Evolutionary conservation across 148 eudicot species (phyloP), one percentile per base, ranked within the genome.

Genomic region (Fagopyrum esculentum): DNA sequence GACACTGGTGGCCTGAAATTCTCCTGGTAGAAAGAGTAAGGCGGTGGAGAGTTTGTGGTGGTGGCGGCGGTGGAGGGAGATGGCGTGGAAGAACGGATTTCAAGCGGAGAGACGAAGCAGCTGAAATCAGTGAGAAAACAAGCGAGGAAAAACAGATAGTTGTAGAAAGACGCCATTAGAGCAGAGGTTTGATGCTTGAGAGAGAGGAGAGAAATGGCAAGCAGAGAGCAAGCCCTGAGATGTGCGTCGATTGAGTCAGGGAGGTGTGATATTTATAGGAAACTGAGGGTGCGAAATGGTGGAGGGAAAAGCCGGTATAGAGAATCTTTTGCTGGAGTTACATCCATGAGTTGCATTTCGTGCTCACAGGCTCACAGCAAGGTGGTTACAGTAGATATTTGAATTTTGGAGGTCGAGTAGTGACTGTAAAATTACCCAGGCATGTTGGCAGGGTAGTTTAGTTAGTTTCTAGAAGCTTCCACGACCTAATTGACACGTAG

Each of bases 1-100:
- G 81, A 75, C 17, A 69, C 47, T 2, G 78, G 74, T 1, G 77
- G 75, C 48, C 68, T n/a, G 4, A 49, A 47, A 47, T 48, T 51
- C 50, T 74, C 55, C 22, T 73, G 51, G 64, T 63, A 78, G 78
- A 61, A 51, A 35, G 79, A 68, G 72, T 40, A 63, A 0, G 77
- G 71, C 17, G 77, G 51, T 8, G 75, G 73, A 13, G 72, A 61
- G 11, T 16, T 7, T 0, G 76, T 13, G 35, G 78, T 35, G 3
- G 81, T 1, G 5, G 76, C 1, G 47, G 71, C 9, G 45, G 74
- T 43, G 43, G 45, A 44, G 9, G 60, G 57, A 45, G 50, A 15
- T 4, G 64, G 69, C 4, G 49, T 44, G 5, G 73, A 40, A 45
- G 73, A 46, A 6, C 55, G 74, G 55, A 19, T 46, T 19, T 71